Evolutionary conservation across 129 eudicot species (phyloP).

Genomic region (Helianthus tuberosus): DNA sequence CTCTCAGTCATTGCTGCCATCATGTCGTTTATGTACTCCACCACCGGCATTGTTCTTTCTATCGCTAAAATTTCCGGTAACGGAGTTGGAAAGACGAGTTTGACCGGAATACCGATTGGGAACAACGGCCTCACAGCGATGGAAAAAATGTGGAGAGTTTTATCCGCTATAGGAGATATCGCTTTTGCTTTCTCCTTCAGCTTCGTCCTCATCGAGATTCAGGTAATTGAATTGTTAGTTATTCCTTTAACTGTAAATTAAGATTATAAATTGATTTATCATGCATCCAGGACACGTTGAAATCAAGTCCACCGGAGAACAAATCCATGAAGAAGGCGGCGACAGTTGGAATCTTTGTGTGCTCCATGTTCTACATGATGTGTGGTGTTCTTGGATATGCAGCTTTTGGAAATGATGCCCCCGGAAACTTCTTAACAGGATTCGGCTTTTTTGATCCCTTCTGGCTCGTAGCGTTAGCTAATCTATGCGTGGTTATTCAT

Average conservation of each 20-base stretch:
- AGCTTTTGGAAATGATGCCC: constrained; percentile 76
- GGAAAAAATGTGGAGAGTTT: too few relatives aligned
- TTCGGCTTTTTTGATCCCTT: constrained; percentile 80
- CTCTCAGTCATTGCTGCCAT: too few relatives aligned
- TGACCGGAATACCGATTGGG: too few relatives aligned
- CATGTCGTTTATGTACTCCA: too few relatives aligned
- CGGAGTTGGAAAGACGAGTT: too few relatives aligned
- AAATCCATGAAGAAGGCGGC: constrained; percentile 69
- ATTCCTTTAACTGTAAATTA: too few relatives aligned
- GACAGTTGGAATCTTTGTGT: constrained; percentile 36
- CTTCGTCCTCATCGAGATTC: constrained; percentile 64
- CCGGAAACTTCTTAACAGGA: constrained; percentile 80
- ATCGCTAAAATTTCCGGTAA: too few relatives aligned
- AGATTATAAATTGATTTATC: too few relatives aligned
- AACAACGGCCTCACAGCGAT: too few relatives aligned
- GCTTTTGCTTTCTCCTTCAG: too few relatives aligned
- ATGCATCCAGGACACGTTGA: constrained; percentile 55
- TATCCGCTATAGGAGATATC: too few relatives aligned
- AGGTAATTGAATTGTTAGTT: constrained; percentile 26
- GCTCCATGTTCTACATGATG: constrained; percentile 54
- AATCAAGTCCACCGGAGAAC: constrained; percentile 62
- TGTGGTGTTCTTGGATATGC: constrained; percentile 71
- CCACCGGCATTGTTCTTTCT: too few relatives aligned
- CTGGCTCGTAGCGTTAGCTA: constrained; percentile 71
- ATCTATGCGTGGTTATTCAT: constrained; percentile 67